phyloP scores from a whole-genome alignment of 2,329 filamentous ascomycete genomes.

The Cephalotrichum gorgonifer region DNA sequence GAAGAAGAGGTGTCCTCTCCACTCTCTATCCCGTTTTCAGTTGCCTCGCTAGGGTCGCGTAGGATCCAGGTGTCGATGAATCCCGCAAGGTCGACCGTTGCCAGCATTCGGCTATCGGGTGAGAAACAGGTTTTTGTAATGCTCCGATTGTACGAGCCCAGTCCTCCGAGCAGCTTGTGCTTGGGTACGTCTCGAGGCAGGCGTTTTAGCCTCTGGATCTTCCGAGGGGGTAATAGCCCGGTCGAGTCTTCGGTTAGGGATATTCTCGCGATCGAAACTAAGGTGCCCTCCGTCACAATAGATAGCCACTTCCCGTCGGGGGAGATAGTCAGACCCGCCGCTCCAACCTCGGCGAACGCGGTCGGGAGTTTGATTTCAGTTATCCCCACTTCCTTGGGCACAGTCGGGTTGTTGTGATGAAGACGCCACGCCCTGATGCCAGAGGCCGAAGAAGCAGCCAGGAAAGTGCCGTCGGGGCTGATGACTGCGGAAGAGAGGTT shows the following conservation, averaged over 20 bases:
- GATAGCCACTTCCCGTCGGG: slow-evolving; percentile 61
- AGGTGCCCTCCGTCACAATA: slow-evolving; percentile 27
- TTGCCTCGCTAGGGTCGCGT: slow-evolving; percentile 27
- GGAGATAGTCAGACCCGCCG: slow-evolving; percentile 59
- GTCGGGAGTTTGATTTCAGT: slow-evolving; percentile 57
- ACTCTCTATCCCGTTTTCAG: slow-evolving; percentile 20
- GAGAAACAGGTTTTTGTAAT: slow-evolving; percentile 72
- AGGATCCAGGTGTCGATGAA: slow-evolving; percentile 82
- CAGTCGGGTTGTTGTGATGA: slow-evolving; percentile 23
- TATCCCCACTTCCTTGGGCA: slow-evolving; percentile 55
- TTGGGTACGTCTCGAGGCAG: slow-evolving; percentile 43
- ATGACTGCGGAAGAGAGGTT: slow-evolving; percentile 70
- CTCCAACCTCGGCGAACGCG: slow-evolving; percentile 49
- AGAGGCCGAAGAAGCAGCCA: slow-evolving; percentile 63
- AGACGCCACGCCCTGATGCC: slow-evolving; percentile 66
- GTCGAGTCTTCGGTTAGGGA: not conserved
- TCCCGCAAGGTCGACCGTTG: slow-evolving; percentile 70
- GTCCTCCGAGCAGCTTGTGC: slow-evolving; percentile 49
- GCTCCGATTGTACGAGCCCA: slow-evolving; percentile 66
- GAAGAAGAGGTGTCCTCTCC: slow-evolving; percentile 25
- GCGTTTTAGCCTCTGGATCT: slow-evolving; percentile 38
- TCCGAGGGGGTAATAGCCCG: slow-evolving; percentile 13
- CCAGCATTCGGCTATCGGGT: slow-evolving; percentile 67
- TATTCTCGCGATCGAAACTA: slow-evolving; percentile 10
- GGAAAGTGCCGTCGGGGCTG: slow-evolving; percentile 58